A percentile compares a stretch with the other conserved stretches of the same genome.
phyloP scores from a whole-genome alignment of 164 flowering plant genomes.

The Aristolochia contorta region DNA sequence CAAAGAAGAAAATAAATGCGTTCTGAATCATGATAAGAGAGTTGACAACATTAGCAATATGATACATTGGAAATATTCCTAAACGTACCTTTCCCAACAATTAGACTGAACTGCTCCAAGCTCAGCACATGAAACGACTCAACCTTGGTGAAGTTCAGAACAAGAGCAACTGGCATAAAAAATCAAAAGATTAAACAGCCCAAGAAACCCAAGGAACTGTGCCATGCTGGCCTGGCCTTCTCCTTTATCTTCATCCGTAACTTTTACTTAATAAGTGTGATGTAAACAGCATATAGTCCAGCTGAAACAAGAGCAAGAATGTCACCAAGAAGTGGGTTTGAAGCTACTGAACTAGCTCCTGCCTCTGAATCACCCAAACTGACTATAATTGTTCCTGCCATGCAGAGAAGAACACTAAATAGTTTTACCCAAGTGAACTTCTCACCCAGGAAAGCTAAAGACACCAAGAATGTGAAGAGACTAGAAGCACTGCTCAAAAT shows the following conservation, averaged over 20 bases:
- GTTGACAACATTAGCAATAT: background rate
- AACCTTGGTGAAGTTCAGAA: conserved; percentile 48
- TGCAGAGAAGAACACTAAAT: conserved; percentile 82
- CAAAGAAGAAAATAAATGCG: too few relatives aligned
- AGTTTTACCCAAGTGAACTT: conserved; percentile 89
- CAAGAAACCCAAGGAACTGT: conserved; percentile 89
- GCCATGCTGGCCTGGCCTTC: conserved; percentile 74
- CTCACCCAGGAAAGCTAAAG: conserved; percentile 78
- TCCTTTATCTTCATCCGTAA: conserved; percentile 63
- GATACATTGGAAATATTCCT: background rate
- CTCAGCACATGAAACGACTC: conserved; percentile 57
- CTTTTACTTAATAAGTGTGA: conserved; percentile 77
- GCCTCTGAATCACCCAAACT: conserved; percentile 67
- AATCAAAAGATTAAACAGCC: conserved; percentile 74
- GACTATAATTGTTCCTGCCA: conserved; percentile 90
- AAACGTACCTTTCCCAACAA: conserved; percentile 78
- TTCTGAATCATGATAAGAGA: background rate
- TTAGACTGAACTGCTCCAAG: conserved; percentile 68
- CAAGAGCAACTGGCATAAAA: conserved; percentile 84
- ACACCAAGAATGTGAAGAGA: conserved; percentile 81
- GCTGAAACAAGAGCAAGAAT: conserved; percentile 71
- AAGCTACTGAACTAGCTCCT: conserved; percentile 29
- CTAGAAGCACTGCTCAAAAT: conserved; percentile 91
- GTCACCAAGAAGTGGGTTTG: conserved; percentile 84
- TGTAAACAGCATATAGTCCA: conserved; percentile 72